Evolutionary conservation across 257 asterid genomes (phyloP), one percentile per base, ranked within the genome.

Genomic region (Solanum rostratum): DNA sequence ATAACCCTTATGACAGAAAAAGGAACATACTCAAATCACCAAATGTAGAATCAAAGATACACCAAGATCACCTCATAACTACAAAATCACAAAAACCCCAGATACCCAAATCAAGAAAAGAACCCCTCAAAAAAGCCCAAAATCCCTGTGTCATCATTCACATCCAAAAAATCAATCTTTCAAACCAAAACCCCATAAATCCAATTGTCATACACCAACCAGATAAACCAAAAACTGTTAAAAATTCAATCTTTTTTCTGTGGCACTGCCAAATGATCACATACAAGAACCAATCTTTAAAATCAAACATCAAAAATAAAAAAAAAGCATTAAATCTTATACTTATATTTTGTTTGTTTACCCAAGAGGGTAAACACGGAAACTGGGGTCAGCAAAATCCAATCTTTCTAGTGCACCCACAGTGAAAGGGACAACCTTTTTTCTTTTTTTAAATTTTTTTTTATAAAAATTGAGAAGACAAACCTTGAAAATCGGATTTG

Each of bases 291-390:
- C 88, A 74, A 46, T 85, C 84, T 73, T 74, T 53, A 84, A 63
- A 43, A 71, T 55, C 73, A 83, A 66, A 88, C 37, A 68, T 53
- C 60, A 54, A 7, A 30, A 29, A 14, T 27, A 52, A 50, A 7
- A 49, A 14, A 43, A 18, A 43, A 60, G 59, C 43, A 71, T 3
- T 1, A 76, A 30, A 30, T 43, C 78, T 3, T 46, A 46, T 57
- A 59, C 74, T 81, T 11, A 85, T 80, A 29, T n/a, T 43, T 83
- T 49, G 79, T 60, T 73, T 80, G 29, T 66, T 63, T 49, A 29
- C 43, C 84, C 63, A 62, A 59, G 85, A 84, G 87, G 57, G 37
- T 59, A 83, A 80, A 91, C 91, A 89, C 91, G 92, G 92, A 85
- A 89, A 90, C 85, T 86, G 90, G 88, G 92, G 88, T 76, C 88